phyloP scores from a whole-genome alignment of 192 early-diverging fungal species.

The Linnemannia zychae region DNA sequence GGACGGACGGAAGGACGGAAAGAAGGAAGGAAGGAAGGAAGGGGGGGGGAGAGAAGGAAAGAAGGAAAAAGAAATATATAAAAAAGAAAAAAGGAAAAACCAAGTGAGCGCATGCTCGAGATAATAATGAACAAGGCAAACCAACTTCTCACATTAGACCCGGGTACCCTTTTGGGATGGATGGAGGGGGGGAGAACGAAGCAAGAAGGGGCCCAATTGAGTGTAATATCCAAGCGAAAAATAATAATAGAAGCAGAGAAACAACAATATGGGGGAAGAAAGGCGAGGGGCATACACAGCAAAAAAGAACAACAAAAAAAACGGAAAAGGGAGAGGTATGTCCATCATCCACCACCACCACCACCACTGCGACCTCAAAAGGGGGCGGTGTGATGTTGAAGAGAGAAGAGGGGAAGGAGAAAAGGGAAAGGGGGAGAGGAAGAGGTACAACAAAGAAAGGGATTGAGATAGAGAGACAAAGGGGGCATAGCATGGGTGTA shows the following conservation, averaged over 20 bases:
- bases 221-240: neutral
- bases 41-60: neutral
- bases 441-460: neutral
- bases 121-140: neutral
- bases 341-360: too few species aligned
- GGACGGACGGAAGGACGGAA: neutral
- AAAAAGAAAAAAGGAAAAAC: neutral
- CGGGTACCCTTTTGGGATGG: slow-evolving; percentile 2
- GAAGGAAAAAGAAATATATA: neutral
- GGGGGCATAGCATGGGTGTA: slow-evolving; percentile 4
- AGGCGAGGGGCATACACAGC: neutral
- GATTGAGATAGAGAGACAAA: slow-evolving; percentile 4
- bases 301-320: neutral
- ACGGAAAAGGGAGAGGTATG: neutral
- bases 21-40: neutral
- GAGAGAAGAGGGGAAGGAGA: neutral
- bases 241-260: too few species aligned
- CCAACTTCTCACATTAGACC: neutral
- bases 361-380: neutral
- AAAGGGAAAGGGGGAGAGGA: neutral
- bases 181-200: neutral
- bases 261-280: neutral
- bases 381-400: neutral
- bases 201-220: neutral
- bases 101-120: neutral